Evolutionary conservation across 768 basidiomycete species (phyloP), one percentile per base, ranked within the genome.

Genomic region (Calocybe indica): DNA sequence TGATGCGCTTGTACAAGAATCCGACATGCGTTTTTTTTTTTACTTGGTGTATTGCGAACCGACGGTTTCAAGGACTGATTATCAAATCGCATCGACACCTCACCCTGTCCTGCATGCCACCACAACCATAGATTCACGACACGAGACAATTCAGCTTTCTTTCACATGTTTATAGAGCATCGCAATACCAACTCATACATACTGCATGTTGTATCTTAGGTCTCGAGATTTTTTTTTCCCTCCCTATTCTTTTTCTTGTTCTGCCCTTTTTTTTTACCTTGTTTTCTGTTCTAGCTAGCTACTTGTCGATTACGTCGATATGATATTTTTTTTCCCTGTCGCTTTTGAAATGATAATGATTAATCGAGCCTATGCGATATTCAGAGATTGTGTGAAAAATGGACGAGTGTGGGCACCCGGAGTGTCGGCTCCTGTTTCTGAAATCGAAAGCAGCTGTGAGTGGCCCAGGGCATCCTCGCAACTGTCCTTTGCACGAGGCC

Each of bases 121-220:
- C 41, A 43, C 39, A n/a, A n/a, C 46, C 46, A 47, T 43, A 40
- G 41, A 31, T 43, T 37, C 43, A 40, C 36, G 33, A 45, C 41
- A 51, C 50, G 50, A 51, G 50, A 51, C 50, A 43, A 47, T 47
- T 46, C 33, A 40, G 22, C 22, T 22, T 22, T 22, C 22, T 22
- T 14, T 46, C 50, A 52, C 50, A 38, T 56, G 50, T 62, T 56
- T 56, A 41, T 79, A 81, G 80, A 83, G 80, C 81, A 81, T 80
- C 79, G 78, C 78, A 80, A 74, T 65, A 66, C 45, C 67, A 69
- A 69, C 71, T 59, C 58, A 61, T 68, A 72, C 59, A 61, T 50
- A 51, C 52, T 59, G 61, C 55, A 59, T 51, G 51, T 57, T 55
- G 55, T 59, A 59, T 48, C 51, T 62, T 58, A 58, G 57, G 61